These are phyloP conservation scores for Candida nonsorbophila DNA, from an alignment of 805 yeast species.

Conservation along the genomic window DNA sequence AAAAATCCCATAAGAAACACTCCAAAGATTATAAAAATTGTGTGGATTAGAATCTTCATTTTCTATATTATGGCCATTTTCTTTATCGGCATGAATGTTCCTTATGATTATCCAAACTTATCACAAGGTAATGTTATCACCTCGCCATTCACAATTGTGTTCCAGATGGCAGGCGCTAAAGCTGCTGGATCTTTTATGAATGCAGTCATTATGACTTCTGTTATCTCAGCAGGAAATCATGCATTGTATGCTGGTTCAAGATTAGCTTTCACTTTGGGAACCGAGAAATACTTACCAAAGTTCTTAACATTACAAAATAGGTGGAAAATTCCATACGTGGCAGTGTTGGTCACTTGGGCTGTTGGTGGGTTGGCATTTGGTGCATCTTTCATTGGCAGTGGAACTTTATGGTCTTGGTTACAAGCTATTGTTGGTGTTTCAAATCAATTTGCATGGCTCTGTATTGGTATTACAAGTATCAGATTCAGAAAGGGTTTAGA, in stretches of 20 bases:
- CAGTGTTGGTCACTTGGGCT: constrained; percentile 46
- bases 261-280: constrained; percentile 44
- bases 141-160: constrained; percentile 40
- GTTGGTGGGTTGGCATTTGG: constrained; percentile 58
- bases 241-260: constrained; percentile 49
- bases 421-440: constrained; percentile 51
- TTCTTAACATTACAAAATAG: constrained; percentile 38
- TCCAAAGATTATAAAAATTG: constrained; percentile 25
- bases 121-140: constrained; percentile 21
- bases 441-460: constrained; percentile 47
- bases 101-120: constrained; percentile 31
- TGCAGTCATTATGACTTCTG: constrained; percentile 52
- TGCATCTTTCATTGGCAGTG: constrained; percentile 50
- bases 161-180: constrained; percentile 37
- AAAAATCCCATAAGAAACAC: constrained; percentile 23
- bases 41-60: constrained; percentile 27
- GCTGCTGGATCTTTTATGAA: constrained; percentile 42
- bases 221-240: constrained; percentile 51
- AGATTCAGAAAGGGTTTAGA: constrained; percentile 44
- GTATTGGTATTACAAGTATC: constrained; percentile 44
- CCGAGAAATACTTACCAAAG: constrained; percentile 44
- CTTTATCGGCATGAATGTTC: constrained; percentile 38
- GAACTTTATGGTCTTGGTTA: constrained; percentile 49
- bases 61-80: constrained; percentile 33
- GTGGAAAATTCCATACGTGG: constrained; percentile 44